Evolutionary conservation across 306 rosid species (phyloP), one percentile per base, ranked within the genome.

Genomic region (Fragaria vesca): DNA sequence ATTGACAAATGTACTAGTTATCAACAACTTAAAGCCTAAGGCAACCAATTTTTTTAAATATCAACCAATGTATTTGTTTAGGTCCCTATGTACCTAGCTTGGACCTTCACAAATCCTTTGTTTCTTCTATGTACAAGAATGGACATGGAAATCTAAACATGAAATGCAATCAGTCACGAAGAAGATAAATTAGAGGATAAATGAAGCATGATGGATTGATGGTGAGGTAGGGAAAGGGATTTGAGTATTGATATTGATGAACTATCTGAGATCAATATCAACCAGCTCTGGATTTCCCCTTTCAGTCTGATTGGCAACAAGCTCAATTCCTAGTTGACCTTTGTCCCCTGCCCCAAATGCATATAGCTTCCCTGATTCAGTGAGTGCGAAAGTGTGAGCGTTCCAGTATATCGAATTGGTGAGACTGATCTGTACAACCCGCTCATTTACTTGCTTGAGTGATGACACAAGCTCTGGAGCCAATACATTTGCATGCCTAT

Each of bases 291-390:
- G 98, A 45, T 81, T 85, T 58, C 84, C 95, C 87, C 98, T 87
- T 85, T 90, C 97, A 12, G 89, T 86, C 69, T 92, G 97, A 89
- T 87, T 86, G 3, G 79, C 91, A 77, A 57, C 86, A 65, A 92
- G 97, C 78, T 92, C 88, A 34, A 93, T 84, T 62, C 97, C 98
- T 5, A 94, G 87, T 77, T 94, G 97, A 61, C 98, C 98, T 83
- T 94, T 91, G 83, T 94, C 97, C 52, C 97, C 98, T 1, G 97
- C 92, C 1, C 98, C 98, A 85, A 94, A 94, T 71, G 97, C 95
- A 72, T 85, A 92, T 26, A 94, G 89, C 87, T 90, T 94, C 71
- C 98, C 98, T 1, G 97, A 89, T 79, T 90, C 93, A 1, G 97
- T 92, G 36, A 94, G 97, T 0, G 98, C 98, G 40, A 94, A 92